Percentiles rank a stretch among this genome's conserved stretches.
phyloP scores from a whole-genome alignment of 169 alveolate species.

The Nephromyces sp. region DNA sequence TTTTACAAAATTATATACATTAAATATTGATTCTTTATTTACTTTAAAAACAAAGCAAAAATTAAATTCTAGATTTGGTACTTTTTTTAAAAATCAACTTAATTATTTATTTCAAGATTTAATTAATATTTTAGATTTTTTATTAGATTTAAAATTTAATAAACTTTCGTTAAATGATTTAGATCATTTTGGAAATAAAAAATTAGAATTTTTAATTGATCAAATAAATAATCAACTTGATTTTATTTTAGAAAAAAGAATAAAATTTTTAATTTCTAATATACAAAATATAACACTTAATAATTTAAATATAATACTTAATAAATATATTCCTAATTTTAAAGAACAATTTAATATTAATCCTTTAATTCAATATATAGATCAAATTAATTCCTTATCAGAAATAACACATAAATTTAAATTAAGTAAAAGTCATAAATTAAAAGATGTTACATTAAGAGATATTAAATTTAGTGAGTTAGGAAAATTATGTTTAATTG shows the following conservation, averaged over 20 bases:
- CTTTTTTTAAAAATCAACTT: conserved; percentile 16
- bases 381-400: conserved; percentile 18
- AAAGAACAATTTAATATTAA: conserved; percentile 12
- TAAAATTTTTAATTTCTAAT: neutral
- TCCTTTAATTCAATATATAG: conserved; percentile 23
- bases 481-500: conserved; percentile 26
- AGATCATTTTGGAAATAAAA: neutral
- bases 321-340: conserved; percentile 13
- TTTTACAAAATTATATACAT: neutral
- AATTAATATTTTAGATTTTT: neutral
- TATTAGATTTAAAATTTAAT: neutral
- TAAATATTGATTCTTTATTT: conserved; percentile 6
- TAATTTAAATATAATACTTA: conserved; percentile 9
- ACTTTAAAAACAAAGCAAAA: conserved; percentile 15
- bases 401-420: conserved; percentile 15
- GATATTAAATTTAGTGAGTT: conserved; percentile 13
- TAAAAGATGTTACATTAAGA: conserved; percentile 9
- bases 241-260: neutral
- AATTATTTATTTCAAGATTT: conserved; percentile 1
- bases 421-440: neutral
- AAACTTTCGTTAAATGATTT: neutral
- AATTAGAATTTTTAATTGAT: neutral
- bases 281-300: neutral
- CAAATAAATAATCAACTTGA: neutral
- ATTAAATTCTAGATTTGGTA: conserved; percentile 21